These are phyloP conservation scores for Candida suzukii DNA, from an alignment of 805 yeast genomes.

Conservation along the genomic window DNA sequence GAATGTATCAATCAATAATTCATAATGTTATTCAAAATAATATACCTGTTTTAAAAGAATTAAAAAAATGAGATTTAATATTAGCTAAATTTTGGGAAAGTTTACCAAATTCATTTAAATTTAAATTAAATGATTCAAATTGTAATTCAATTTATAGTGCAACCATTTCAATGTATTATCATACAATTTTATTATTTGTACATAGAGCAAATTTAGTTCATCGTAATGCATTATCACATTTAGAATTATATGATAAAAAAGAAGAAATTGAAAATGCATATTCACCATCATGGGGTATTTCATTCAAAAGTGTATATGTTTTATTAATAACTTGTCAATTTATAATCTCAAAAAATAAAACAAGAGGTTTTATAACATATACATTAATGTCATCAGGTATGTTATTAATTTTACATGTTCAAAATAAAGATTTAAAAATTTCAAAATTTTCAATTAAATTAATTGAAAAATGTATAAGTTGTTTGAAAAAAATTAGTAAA, in stretches of 20 bases:
- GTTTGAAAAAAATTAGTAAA: constrained; percentile 35
- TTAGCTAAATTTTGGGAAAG: constrained; percentile 69
- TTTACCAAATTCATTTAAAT: constrained; percentile 53
- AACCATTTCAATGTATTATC: constrained; percentile 58
- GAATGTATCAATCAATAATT: constrained; percentile 61
- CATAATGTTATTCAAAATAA: constrained; percentile 38
- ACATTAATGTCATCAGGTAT: constrained; percentile 57
- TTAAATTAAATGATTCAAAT: constrained; percentile 38
- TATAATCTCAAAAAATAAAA: constrained; percentile 42
- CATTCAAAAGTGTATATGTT: constrained; percentile 76
- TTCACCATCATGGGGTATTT: constrained; percentile 72
- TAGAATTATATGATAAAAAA: constrained; percentile 21
- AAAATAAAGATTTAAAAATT: constrained; percentile 18
- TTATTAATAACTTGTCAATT: constrained; percentile 57
- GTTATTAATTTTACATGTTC: constrained; percentile 65
- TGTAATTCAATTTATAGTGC: constrained; percentile 43
- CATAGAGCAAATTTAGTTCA: constrained; percentile 60
- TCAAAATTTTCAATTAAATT: constrained; percentile 17
- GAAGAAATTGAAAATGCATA: constrained; percentile 29
- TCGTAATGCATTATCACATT: constrained; percentile 6
- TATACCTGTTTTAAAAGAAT: constrained; percentile 33
- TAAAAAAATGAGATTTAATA: constrained; percentile 60
- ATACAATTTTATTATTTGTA: constrained; percentile 56
- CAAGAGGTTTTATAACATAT: constrained; percentile 25
- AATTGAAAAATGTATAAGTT: constrained; percentile 17